Evolutionary conservation across 2,329 filamentous ascomycete species (phyloP).

Genomic region (Calonectria naviculata): DNA sequence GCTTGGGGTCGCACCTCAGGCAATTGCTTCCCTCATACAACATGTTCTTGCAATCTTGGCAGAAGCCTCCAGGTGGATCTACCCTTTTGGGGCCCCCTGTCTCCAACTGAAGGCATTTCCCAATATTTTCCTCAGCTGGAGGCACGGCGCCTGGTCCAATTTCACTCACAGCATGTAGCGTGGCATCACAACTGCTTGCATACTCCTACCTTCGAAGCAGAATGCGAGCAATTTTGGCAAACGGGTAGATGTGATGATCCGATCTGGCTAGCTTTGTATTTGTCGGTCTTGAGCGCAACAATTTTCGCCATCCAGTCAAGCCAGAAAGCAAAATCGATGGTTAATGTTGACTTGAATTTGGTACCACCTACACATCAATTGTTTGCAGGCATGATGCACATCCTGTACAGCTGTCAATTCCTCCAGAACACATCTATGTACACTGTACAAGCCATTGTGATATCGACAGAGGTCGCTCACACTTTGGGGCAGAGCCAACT

Average conservation of each 20-base stretch:
- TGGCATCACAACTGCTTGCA: conserved; percentile 15
- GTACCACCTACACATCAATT: background rate
- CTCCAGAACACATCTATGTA: background rate
- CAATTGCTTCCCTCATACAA: conserved; percentile 2
- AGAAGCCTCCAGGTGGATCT: background rate
- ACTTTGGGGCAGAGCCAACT: conserved; percentile 2
- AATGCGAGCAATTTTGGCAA: conserved; percentile 7
- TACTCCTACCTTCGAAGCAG: background rate
- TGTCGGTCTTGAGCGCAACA: background rate
- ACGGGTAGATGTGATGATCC: background rate
- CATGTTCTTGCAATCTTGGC: background rate
- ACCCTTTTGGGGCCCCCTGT: background rate
- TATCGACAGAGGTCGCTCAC: conserved; percentile 8
- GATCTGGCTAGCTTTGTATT: background rate
- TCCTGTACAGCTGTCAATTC: background rate
- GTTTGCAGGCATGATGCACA: background rate
- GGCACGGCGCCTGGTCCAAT: background rate
- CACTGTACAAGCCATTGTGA: conserved; percentile 4
- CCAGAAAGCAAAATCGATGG: background rate
- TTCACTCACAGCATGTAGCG: background rate
- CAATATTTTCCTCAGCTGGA: background rate
- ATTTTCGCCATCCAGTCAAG: background rate
- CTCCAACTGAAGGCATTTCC: background rate
- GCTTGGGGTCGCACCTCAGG: conserved; percentile 17
- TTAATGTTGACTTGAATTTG: background rate